Conservation (phyloP, 352 stramenopile species). For the Pythium grandisporangium region DNA sequence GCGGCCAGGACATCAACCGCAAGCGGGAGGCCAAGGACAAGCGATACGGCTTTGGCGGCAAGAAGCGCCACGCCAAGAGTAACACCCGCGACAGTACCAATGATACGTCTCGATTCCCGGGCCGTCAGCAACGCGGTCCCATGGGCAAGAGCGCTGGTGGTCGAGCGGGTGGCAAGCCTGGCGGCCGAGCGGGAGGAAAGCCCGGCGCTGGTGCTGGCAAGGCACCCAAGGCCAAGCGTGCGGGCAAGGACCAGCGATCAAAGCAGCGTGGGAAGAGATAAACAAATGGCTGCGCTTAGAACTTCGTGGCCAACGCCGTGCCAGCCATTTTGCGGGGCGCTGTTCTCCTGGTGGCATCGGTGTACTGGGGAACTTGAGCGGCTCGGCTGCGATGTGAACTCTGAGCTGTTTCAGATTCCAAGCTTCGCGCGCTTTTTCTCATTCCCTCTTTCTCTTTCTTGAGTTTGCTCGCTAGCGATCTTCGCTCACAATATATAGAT, state of each 20-base stretch:
- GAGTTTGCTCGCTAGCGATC: too few relatives aligned
- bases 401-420: too few relatives aligned
- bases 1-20: constrained; percentile 59
- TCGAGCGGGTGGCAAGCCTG: background rate
- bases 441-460: too few relatives aligned
- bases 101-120: constrained; percentile 61
- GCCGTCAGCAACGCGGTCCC: constrained; percentile 11
- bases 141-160: background rate
- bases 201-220: constrained; percentile 8
- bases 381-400: too few relatives aligned
- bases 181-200: constrained; percentile 3
- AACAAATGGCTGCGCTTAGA: background rate
- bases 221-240: constrained; percentile 15
- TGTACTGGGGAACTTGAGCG: too few relatives aligned
- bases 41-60: constrained; percentile 81
- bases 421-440: too few relatives aligned
- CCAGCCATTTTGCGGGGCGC: too few relatives aligned
- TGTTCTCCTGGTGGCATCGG: too few relatives aligned
- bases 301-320: too few relatives aligned
- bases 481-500: constrained; percentile 2
- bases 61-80: constrained; percentile 61
- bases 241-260: constrained; percentile 15
- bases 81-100: constrained; percentile 81
- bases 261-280: constrained; percentile 20
- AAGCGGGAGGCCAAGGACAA: constrained; percentile 66